Evolutionary conservation across 2,329 filamentous ascomycete genomes (phyloP).

Genomic region (Pseudocercospora fijiensis): DNA sequence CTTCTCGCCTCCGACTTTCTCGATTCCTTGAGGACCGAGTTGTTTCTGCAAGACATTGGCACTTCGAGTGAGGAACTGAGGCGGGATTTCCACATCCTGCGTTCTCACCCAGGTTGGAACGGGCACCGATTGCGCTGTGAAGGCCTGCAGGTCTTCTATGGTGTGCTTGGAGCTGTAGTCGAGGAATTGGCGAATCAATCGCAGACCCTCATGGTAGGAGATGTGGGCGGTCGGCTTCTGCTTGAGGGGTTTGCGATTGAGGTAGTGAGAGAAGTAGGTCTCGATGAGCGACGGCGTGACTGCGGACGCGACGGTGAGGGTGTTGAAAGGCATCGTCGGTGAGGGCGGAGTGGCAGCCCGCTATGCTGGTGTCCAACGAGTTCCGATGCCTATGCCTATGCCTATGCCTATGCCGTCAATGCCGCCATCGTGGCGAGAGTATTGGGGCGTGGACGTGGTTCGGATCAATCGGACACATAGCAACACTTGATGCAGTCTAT

Average conservation of each 20-base stretch:
- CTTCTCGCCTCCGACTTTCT: constrained; percentile 72
- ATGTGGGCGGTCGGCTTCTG: constrained; percentile 86
- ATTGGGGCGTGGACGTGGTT: not conserved
- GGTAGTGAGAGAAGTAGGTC: constrained; percentile 85
- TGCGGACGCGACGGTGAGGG: constrained; percentile 75
- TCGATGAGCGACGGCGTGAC: constrained; percentile 85
- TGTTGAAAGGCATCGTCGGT: constrained; percentile 65
- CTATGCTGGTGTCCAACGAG: not conserved
- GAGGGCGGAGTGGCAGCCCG: not conserved
- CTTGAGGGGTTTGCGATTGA: constrained; percentile 71
- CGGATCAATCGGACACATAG: not conserved
- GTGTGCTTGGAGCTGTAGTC: constrained; percentile 82
- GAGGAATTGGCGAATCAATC: constrained; percentile 83
- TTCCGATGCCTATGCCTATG: too few species aligned
- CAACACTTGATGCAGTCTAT: not conserved
- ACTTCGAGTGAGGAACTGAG: constrained; percentile 62
- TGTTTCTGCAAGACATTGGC: constrained; percentile 69
- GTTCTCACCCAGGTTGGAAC: constrained; percentile 83
- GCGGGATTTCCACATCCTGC: constrained; percentile 65
- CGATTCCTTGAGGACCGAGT: constrained; percentile 73
- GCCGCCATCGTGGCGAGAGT: not conserved
- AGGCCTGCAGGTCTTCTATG: constrained; percentile 88
- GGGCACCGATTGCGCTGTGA: constrained; percentile 89
- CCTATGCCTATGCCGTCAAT: too few species aligned
- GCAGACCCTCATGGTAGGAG: constrained; percentile 89